Percentiles rank a stretch among this genome's conserved stretches.
Evolutionary conservation across 108 stramenopile species (phyloP).

Genomic region (Skeletonema costatum): DNA sequence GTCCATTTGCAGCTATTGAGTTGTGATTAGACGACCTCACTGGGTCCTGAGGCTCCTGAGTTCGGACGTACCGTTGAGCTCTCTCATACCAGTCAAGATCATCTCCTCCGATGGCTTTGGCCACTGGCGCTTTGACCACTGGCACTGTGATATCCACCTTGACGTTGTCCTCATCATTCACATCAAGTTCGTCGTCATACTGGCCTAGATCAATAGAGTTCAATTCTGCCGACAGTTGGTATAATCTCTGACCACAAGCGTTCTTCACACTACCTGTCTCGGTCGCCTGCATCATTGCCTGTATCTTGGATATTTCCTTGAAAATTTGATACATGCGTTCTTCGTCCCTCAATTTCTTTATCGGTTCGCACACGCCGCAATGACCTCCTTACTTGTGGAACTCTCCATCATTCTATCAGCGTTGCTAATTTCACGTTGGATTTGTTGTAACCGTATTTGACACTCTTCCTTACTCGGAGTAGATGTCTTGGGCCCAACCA

Average conservation of each 20-base stretch:
- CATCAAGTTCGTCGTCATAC: background rate
- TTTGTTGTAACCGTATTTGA: slow-evolving; percentile 25
- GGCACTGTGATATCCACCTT: background rate
- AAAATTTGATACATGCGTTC: slow-evolving; percentile 41
- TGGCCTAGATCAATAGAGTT: slow-evolving; percentile 16
- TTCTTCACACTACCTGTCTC: slow-evolving; percentile 20
- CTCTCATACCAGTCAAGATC: slow-evolving; percentile 33
- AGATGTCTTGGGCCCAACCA: slow-evolving; percentile 16
- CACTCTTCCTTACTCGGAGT: slow-evolving; percentile 30
- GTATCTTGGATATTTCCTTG: slow-evolving; percentile 35
- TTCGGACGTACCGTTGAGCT: slow-evolving; percentile 20
- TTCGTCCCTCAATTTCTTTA: slow-evolving; percentile 33
- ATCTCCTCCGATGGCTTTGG: background rate
- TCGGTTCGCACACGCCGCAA: slow-evolving; percentile 14
- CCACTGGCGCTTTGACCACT: background rate
- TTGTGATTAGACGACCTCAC: background rate
- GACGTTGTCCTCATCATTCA: background rate
- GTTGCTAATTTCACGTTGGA: slow-evolving; percentile 31
- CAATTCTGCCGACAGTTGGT: slow-evolving; percentile 30
- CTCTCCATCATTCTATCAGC: slow-evolving; percentile 20
- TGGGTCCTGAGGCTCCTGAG: background rate
- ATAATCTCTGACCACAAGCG: slow-evolving; percentile 32
- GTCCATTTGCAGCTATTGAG: background rate
- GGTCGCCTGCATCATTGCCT: slow-evolving; percentile 17
- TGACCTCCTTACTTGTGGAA: slow-evolving; percentile 18